Evolutionary conservation across 2,329 filamentous ascomycete species (phyloP).

Genomic region (Trichoderma endophyticum): DNA sequence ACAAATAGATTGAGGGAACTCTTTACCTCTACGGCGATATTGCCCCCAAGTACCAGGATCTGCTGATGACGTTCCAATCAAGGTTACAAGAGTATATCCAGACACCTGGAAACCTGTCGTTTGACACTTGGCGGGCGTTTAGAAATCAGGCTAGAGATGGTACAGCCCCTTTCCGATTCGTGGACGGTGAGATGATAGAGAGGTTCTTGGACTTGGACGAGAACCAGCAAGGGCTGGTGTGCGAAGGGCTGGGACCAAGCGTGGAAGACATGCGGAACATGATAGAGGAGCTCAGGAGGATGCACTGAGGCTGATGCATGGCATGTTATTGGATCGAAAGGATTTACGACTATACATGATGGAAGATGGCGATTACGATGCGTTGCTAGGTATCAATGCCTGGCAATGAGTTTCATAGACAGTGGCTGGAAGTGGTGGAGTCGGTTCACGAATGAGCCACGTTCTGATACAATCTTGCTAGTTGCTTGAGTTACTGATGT

Average conservation of each 20-base stretch:
- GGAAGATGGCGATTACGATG: neutral
- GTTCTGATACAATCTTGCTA: neutral
- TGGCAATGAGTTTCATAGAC: neutral
- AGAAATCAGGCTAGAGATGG: constrained; percentile 69
- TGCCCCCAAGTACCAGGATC: constrained; percentile 65
- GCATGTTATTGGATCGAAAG: neutral
- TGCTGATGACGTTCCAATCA: constrained; percentile 77
- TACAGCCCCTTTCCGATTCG: constrained; percentile 77
- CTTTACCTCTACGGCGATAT: constrained; percentile 89
- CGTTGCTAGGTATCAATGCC: neutral
- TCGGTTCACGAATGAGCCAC: neutral
- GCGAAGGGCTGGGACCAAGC: constrained; percentile 55
- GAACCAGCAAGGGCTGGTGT: constrained; percentile 51
- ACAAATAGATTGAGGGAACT: constrained; percentile 72
- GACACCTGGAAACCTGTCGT: constrained; percentile 70
- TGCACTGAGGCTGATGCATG: constrained; percentile 47
- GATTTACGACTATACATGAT: neutral
- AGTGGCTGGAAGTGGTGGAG: too few relatives aligned
- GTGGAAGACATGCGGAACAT: constrained; percentile 61
- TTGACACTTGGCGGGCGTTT: constrained; percentile 79
- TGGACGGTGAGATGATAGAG: constrained; percentile 91
- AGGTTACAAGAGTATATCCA: constrained; percentile 64
- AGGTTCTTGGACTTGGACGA: constrained; percentile 71
- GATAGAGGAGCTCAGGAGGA: constrained; percentile 59
- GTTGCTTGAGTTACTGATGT: neutral